Conservation (phyloP, 345 rosid species). For the Turnera subulata region DNA sequence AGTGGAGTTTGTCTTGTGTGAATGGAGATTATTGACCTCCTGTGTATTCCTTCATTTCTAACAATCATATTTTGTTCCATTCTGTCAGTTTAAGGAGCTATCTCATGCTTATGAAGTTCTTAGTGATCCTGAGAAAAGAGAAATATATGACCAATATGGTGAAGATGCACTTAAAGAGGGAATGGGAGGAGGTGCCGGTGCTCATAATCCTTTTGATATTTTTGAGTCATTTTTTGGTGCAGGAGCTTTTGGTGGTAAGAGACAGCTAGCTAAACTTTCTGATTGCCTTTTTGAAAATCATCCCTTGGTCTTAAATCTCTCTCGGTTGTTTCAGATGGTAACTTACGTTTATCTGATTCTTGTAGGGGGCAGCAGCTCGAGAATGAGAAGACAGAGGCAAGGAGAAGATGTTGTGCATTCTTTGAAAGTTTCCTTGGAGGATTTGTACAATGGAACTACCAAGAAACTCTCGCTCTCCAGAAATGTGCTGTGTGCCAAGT, state of each 20-base stretch:
- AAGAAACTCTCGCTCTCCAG: constrained; percentile 61
- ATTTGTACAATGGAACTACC: constrained; percentile 51
- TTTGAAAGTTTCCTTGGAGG: constrained; percentile 54
- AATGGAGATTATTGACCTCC: too few species aligned
- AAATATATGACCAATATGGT: constrained; percentile 60
- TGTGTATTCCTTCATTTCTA: neutral
- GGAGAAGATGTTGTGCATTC: constrained; percentile 58
- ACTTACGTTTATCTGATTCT: neutral
- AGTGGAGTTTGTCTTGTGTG: too few species aligned
- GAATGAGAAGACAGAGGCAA: constrained; percentile 51
- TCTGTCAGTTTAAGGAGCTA: constrained; percentile 58
- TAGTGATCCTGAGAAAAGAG: constrained; percentile 61
- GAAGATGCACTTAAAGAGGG: constrained; percentile 71
- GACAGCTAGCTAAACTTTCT: too few species aligned
- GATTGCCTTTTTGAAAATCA: neutral
- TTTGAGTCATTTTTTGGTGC: constrained; percentile 50
- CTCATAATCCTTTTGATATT: constrained; percentile 56
- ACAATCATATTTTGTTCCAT: neutral
- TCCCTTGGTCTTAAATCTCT: neutral
- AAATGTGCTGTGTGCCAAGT: constrained; percentile 45
- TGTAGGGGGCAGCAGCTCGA: constrained; percentile 49
- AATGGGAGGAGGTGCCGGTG: constrained; percentile 51
- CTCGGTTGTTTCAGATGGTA: neutral
- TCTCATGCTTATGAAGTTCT: constrained; percentile 72
- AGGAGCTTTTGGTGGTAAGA: constrained; percentile 43